These are phyloP conservation scores for Hirsutella rhossiliensis DNA, from an alignment of 2,329 filamentous ascomycete species.

Conservation along the genomic window DNA sequence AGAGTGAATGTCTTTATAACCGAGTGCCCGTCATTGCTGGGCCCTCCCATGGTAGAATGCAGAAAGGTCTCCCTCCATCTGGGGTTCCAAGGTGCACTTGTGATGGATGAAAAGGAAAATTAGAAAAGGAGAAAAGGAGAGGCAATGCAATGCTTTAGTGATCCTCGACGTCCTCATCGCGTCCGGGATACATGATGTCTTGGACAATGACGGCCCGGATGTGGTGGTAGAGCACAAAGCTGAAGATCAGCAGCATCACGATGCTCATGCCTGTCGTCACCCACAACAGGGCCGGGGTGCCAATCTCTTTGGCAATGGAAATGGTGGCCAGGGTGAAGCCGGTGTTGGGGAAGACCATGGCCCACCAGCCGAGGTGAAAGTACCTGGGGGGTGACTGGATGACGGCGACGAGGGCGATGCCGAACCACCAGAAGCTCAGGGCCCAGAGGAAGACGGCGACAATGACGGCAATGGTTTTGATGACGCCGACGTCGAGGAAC, in stretches of 20 bases:
- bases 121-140: neutral
- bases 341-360: conserved; percentile 49
- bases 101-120: neutral
- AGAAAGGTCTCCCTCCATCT: too few species aligned
- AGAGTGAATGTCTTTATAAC: too few species aligned
- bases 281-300: conserved; percentile 32
- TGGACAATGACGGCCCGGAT: conserved; percentile 34
- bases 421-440: conserved; percentile 47
- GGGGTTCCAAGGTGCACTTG: neutral
- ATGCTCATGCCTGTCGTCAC: conserved; percentile 38
- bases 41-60: too few species aligned
- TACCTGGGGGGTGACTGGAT: conserved; percentile 28
- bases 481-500: conserved; percentile 25
- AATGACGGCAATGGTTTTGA: conserved; percentile 34
- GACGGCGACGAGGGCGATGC: conserved; percentile 22
- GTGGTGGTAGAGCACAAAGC: conserved; percentile 29
- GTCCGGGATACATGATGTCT: conserved; percentile 43
- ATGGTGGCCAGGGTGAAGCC: conserved; percentile 47
- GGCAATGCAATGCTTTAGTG: conserved; percentile 4
- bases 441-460: conserved; percentile 52
- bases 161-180: conserved; percentile 41
- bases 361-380: conserved; percentile 54
- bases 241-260: conserved; percentile 26
- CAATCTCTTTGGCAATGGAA: conserved; percentile 35
- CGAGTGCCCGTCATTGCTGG: too few species aligned